Base-by-base conservation (phyloP, 345 rosid species). In the Linum trigynum region DNA sequence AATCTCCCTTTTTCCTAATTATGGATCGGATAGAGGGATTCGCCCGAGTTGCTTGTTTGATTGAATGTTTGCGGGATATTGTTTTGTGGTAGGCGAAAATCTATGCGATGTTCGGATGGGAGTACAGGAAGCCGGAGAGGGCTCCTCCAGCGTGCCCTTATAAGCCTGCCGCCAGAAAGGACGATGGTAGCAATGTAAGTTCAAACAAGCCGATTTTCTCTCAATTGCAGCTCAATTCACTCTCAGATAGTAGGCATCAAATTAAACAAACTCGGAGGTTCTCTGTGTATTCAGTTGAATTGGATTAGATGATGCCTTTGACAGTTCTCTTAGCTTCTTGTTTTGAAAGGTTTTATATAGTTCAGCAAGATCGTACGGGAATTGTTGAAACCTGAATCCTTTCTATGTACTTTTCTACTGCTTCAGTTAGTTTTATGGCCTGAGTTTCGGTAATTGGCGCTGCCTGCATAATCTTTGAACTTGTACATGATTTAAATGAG, bases 141-240 rank as follows among this genome's bases (percentile, higher is more conserved):
- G 81, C 73, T 69, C 96, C 96, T 76, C 86, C 96, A 5, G 86
- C 88, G 4, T 94, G 97, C 71, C 96, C 97, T 0, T 85, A 80
- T 66, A 94, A 85, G 70, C 88, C 97, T 12, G 55, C 72, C 3
- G 76, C 82, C 1, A 79, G 58, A 11, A 77, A 57, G 55, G 83
- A 73, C 65, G 61, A 40, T 65, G n/a, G 69, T 38, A 75, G 61
- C 65, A 78, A 72, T 69, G 97, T 92, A 71, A 77, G 88, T 76
- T 48, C 32, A 23, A 23, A 23, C 32, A 9, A 41, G 11, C 53
- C 12, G 53, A 48, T 23, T 48, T 48, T 2, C 53, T 48, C 53
- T 23, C 32, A 0, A 23, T 48, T 48, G 3, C 15, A 48, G 15
- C 53, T 2, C 11, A 48, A 6, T 48, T 41, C 45, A 41, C 32